phyloP scores from a whole-genome alignment of 495 filamentous ascomycete genomes.

The Chaetomium cochliodes region DNA sequence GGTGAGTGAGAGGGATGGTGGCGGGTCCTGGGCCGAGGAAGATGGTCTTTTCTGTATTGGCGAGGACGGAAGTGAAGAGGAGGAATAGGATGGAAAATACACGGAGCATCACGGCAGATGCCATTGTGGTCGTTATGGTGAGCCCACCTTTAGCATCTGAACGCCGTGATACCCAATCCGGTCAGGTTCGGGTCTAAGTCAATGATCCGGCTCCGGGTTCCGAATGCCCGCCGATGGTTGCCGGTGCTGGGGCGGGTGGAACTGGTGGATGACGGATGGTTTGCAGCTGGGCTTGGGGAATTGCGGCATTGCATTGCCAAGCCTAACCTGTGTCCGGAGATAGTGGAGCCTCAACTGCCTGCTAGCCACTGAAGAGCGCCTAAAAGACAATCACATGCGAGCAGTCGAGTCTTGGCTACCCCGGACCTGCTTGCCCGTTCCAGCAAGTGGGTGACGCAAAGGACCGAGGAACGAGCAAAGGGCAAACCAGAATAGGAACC shows the following conservation, averaged over 20 bases:
- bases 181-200: background rate
- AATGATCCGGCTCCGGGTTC: background rate
- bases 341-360: background rate
- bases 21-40: slow-evolving; percentile 68
- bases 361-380: slow-evolving; percentile 12
- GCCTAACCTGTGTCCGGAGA: background rate
- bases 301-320: background rate
- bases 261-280: background rate
- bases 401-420: background rate
- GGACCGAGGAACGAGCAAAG: slow-evolving; percentile 24
- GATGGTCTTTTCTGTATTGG: slow-evolving; percentile 89
- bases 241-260: background rate
- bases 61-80: slow-evolving; percentile 32
- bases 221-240: background rate
- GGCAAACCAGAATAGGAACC: background rate
- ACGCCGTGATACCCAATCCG: no score
- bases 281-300: background rate
- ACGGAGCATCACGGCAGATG: background rate
- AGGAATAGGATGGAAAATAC: slow-evolving; percentile 3
- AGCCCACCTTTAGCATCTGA: background rate
- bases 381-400: slow-evolving; percentile 35
- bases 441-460: slow-evolving; percentile 42
- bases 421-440: slow-evolving; percentile 25
- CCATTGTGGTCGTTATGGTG: no score
- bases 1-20: slow-evolving; percentile 54